Percentiles rank a stretch among this genome's conserved stretches.
These are phyloP conservation scores for Rhizopogon salebrosus DNA, from an alignment of 768 basidiomycete genomes.

Conservation along the genomic window DNA sequence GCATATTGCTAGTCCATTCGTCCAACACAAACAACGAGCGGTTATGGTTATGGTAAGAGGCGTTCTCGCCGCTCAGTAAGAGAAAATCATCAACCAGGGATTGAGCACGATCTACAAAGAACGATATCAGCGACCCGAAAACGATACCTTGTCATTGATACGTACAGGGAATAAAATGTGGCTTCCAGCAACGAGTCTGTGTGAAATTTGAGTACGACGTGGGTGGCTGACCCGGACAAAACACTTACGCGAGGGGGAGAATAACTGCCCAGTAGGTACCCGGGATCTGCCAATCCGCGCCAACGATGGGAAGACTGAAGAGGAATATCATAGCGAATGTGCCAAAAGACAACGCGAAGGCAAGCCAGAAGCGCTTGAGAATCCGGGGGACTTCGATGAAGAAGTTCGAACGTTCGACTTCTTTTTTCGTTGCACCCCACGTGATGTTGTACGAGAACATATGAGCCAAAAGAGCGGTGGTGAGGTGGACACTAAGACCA, in stretches of 20 bases:
- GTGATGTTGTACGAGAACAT: conserved; percentile 46
- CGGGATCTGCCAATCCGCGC: conserved; percentile 59
- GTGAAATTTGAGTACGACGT: background rate
- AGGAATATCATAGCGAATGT: conserved; percentile 52
- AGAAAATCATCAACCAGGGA: conserved; percentile 87
- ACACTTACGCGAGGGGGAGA: conserved; percentile 62
- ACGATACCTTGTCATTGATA: conserved; percentile 11
- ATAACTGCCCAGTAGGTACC: conserved; percentile 68
- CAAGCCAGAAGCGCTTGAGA: conserved; percentile 70
- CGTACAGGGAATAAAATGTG: conserved; percentile 75
- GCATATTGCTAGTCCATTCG: background rate
- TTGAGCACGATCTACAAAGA: conserved; percentile 69
- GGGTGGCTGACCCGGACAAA: conserved; percentile 2
- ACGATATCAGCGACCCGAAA: conserved; percentile 19
- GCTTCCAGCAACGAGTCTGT: conserved; percentile 53
- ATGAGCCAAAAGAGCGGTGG: conserved; percentile 43
- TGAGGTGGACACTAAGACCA: conserved; percentile 43
- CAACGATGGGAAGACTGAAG: conserved; percentile 48
- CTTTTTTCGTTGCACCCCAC: conserved; percentile 47
- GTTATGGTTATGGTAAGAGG: background rate
- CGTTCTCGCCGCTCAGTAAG: conserved; percentile 29
- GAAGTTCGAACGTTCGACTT: conserved; percentile 77
- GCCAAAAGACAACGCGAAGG: conserved; percentile 49
- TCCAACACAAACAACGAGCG: background rate
- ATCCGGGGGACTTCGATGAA: conserved; percentile 83